Conservation (phyloP, 2,329 filamentous ascomycete genomes). For the Fusarium chuoi region DNA sequence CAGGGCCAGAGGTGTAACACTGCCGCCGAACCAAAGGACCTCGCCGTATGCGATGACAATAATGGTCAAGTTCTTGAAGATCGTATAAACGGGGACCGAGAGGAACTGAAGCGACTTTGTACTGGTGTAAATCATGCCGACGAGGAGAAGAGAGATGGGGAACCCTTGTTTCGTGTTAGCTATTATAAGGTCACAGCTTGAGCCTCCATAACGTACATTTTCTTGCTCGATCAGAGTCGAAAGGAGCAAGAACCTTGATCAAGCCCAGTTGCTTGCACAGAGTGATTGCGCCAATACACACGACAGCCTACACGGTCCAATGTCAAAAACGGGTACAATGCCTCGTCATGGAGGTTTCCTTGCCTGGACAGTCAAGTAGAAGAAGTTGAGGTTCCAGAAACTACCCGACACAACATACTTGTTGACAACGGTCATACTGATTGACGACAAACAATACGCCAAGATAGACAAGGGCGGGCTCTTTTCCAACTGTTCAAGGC, state of each 20-base stretch:
- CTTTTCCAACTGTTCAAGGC: constrained; percentile 67
- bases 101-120: constrained; percentile 96
- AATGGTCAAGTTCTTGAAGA: constrained; percentile 99
- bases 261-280: constrained; percentile 82
- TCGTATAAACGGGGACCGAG: constrained; percentile 98
- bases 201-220: constrained; percentile 73
- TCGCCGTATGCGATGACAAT: constrained; percentile 99
- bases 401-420: constrained; percentile 96
- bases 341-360: constrained; percentile 40
- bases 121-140: constrained; percentile 99
- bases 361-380: constrained; percentile 94
- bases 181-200: background rate
- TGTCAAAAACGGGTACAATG: constrained; percentile 4
- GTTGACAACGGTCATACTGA: constrained; percentile 99
- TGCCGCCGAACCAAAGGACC: constrained; percentile 97
- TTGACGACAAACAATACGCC: constrained; percentile 94
- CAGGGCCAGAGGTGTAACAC: constrained; percentile 85
- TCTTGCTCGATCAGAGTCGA: constrained; percentile 88
- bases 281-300: constrained; percentile 87
- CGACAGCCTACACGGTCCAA: constrained; percentile 72
- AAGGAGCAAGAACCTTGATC: constrained; percentile 83
- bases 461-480: constrained; percentile 84
- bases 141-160: constrained; percentile 92
- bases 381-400: constrained; percentile 95
- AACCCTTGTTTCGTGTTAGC: constrained; percentile 73